Base-by-base conservation (phyloP, 108 stramenopile species). In the Nannochloropsis oceanica region DNA sequence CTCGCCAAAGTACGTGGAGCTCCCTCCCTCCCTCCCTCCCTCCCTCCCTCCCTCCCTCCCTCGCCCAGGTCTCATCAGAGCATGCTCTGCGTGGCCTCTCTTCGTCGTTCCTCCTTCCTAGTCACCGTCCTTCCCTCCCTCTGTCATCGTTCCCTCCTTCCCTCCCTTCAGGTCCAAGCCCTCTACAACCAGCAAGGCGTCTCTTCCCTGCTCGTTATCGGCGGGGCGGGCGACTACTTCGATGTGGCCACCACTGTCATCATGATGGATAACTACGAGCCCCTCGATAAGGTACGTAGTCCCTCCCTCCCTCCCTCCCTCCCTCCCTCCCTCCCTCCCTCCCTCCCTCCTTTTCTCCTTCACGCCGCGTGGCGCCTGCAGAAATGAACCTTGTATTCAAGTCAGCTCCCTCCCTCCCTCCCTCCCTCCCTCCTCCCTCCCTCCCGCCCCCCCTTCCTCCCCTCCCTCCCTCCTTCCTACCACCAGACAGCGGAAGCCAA, bases 181-280 rank as follows among this genome's bases (percentile, higher is more conserved):
- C 93, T 98, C 22, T 94, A 91, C 87, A 89, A 93, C 82, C 87
- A 93, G 25, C 87, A 92, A 26, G 93, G 92, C 42, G 92, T 97
- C 11, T 95, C 94, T 11, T 93, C 95, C 2, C 91, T 98, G 81
- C 90, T 97, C 13, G 97, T 96, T 18, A 92, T 97, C 79, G 97
- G 97, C 26, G 96, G 96, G 22, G 91, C 92, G 79, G 97, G 97
- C 12, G 97, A 98, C 88, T 98, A 94, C 90, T 95, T 98, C 84
- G 95, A 94, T 88, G 95, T 96, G 22, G 95, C 94, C 25, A 95
- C 97, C 89, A 91, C 92, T 25, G 96, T 97, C 43, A 73, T 98
- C 79, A 90, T 95, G 88, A 95, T 98, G 94, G 95, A 96, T 84
- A 92, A 87, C 84, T 98, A 96, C 90, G 84, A 89, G 79, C 94